These are phyloP conservation scores for Raddia guianensis DNA, from an alignment of 176 grass and related monocot species.

Conservation along the genomic window DNA sequence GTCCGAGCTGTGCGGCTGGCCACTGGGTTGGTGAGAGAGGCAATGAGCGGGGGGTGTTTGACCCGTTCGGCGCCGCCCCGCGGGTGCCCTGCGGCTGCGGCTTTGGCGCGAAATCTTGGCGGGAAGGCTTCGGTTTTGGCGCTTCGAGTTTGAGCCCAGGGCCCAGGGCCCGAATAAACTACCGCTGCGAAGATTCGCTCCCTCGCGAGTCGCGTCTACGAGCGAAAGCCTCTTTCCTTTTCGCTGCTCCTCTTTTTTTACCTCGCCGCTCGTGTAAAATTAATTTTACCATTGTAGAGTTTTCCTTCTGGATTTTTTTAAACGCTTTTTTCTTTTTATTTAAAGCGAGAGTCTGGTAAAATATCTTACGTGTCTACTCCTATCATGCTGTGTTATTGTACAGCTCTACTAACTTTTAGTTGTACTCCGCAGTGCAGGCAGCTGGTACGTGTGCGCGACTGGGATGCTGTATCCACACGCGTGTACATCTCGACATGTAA, in stretches of 20 bases:
- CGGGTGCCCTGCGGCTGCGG: conserved; percentile 6
- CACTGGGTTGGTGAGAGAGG: too few relatives aligned
- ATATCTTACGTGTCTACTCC: too few relatives aligned
- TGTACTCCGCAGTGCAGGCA: background rate
- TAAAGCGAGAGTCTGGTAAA: too few relatives aligned
- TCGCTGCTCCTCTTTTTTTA: background rate
- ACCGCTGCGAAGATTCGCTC: background rate
- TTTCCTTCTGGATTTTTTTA: too few relatives aligned
- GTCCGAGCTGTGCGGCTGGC: too few relatives aligned
- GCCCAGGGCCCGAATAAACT: conserved; percentile 19
- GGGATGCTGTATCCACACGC: background rate
- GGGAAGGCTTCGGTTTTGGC: conserved; percentile 20
- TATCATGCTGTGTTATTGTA: background rate
- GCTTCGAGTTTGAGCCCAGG: background rate
- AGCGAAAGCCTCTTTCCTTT: background rate
- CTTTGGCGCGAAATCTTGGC: conserved; percentile 52
- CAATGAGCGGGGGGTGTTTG: conserved; percentile 21
- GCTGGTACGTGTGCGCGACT: background rate
- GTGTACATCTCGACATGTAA: background rate
- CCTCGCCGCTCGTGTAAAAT: background rate
- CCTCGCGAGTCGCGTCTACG: too few relatives aligned
- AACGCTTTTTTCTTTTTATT: too few relatives aligned
- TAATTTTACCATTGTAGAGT: background rate
- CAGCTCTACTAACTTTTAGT: background rate
- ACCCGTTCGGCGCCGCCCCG: background rate